Evolutionary conservation across 176 grass and related monocot genomes (phyloP).

Genomic region (Bolboschoenus planiculmis): DNA sequence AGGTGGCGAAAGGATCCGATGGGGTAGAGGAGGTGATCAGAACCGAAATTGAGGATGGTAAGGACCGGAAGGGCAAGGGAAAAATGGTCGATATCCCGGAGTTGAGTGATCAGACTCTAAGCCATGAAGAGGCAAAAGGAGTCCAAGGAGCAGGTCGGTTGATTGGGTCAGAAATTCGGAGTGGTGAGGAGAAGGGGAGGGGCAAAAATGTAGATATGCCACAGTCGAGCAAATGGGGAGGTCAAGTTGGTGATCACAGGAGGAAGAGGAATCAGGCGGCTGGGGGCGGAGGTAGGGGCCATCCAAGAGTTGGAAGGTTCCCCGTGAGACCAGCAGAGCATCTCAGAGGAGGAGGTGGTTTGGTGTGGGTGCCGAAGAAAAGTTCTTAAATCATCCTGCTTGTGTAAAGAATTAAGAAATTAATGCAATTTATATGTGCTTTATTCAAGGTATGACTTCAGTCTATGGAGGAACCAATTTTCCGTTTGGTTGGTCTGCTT

Average conservation of each 20-base stretch:
- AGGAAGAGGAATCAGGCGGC: not conserved
- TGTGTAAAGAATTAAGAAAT: not conserved
- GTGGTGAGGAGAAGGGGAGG: not conserved
- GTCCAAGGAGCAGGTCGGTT: not conserved
- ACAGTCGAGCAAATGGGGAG: not conserved
- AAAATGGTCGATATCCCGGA: not conserved
- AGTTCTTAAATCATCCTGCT: not conserved
- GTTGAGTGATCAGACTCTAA: not conserved
- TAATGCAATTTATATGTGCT: not conserved
- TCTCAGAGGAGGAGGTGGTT: not conserved
- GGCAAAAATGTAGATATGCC: conserved; percentile 2
- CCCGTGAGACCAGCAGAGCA: not conserved
- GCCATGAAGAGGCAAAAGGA: not conserved
- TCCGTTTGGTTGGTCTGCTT: not conserved
- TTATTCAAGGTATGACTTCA: not conserved
- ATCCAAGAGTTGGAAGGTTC: not conserved
- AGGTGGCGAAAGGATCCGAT: not conserved
- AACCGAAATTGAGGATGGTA: not conserved
- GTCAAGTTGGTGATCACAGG: not conserved
- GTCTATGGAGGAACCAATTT: not conserved
- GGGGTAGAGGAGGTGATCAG: not conserved
- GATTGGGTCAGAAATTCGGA: not conserved
- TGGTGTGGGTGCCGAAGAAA: conserved; percentile 12
- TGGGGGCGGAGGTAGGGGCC: not conserved
- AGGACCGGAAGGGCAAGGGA: not conserved